Evolutionary conservation across 208 protist genomes (phyloP), one percentile per base, ranked within the genome.

Genomic region (Spongospora subterranea): DNA sequence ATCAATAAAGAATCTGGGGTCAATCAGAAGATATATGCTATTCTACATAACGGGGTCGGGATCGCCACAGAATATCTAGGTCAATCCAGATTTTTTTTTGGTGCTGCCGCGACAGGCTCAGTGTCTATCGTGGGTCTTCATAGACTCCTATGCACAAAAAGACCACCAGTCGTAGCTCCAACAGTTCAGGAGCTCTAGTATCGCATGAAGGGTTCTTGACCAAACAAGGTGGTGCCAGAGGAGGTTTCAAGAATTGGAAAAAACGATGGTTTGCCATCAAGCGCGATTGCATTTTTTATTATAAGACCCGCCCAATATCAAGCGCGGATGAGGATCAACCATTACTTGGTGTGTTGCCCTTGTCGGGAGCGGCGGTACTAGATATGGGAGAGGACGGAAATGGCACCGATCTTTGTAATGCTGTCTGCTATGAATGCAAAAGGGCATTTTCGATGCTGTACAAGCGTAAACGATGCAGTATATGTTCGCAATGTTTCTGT

Each of bases 201-300:
- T 40, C 35, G 6, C n/a, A 82, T 82, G n/a, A 43, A 35, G 71
- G 71, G 71, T 35, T 20, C 13, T n/a, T 82, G n/a, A 82, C n/a
- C n/a, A 82, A 82, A 35, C 71, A 82, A 82, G 71, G 71, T n/a
- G 71, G 71, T 43, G 71, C 71, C 35, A 6, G 71, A 82, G 71
- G 71, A 40, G 71, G 71, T n/a, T 82, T 82, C 71, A 82, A 82
- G n/a, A 82, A 82, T 82, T 82, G 71, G 71, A 82, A 82, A 43
- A 82, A 35, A 43, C 6, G 71, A 82, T 82, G 71, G 71, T 82
- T 82, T 43, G 71, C n/a, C 35, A 82, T 82, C 71, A 82, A 82
- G 40, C 71, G 71, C 71, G 71, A 82, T 43, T 82, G 71, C 71
- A 6, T 82, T 6, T 82, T 39, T 43, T 82, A 82, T 82, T 82